Evolutionary conservation across 768 basidiomycete genomes (phyloP).

Genomic region (Gymnopilus dilepis): DNA sequence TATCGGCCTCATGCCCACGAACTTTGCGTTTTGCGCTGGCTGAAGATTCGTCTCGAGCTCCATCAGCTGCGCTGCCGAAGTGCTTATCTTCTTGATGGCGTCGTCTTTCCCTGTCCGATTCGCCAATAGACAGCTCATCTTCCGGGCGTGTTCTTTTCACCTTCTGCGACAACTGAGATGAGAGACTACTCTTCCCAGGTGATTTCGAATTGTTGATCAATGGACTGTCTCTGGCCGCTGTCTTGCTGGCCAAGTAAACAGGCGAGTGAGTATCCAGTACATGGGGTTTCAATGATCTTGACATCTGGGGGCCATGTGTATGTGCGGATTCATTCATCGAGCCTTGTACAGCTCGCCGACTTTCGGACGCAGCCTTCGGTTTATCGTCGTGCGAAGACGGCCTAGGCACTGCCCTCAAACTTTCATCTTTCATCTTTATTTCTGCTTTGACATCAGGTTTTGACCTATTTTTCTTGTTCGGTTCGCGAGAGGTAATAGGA

Average conservation of each 20-base stretch:
- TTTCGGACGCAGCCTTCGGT: background rate
- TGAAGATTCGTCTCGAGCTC: slow-evolving; percentile 1
- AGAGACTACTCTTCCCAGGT: background rate
- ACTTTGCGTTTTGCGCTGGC: slow-evolving; percentile 15
- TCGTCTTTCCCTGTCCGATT: background rate
- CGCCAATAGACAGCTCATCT: background rate
- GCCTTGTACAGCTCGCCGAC: background rate
- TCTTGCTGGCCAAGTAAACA: background rate
- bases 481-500: slow-evolving; percentile 49
- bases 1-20: slow-evolving; percentile 16
- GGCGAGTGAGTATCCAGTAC: background rate
- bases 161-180: background rate
- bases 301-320: background rate
- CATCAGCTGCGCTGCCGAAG: background rate
- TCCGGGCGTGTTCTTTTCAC: background rate
- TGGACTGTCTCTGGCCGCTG: background rate
- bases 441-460: slow-evolving; percentile 47
- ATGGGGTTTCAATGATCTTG: background rate
- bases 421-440: slow-evolving; percentile 56
- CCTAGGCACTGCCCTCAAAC: slow-evolving; percentile 30
- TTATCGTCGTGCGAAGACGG: background rate
- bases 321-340: background rate
- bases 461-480: slow-evolving; percentile 48
- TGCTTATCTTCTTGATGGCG: background rate
- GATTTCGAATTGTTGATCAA: background rate